Conservation (phyloP, 768 basidiomycete species). For the Termitomyces sp. region DNA sequence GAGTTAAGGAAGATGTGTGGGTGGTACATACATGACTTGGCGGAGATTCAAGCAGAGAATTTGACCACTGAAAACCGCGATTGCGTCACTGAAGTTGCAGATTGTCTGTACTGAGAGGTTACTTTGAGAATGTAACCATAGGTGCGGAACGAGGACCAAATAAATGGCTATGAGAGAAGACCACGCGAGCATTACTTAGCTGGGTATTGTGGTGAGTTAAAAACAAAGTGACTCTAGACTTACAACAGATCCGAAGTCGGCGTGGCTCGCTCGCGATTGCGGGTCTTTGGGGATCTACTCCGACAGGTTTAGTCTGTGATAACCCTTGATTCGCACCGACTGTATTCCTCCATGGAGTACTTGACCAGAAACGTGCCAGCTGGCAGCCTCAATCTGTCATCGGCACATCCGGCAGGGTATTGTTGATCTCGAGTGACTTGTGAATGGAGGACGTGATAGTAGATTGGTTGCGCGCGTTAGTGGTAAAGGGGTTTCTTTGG, state of each 20-base stretch:
- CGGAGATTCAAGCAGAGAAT: slow-evolving; percentile 21
- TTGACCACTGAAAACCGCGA: slow-evolving; percentile 19
- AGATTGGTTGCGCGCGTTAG: slow-evolving; percentile 37
- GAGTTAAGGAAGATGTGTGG: too few species aligned
- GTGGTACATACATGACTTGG: slow-evolving; percentile 11
- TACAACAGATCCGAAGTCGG: slow-evolving; percentile 71
- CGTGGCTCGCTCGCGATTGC: slow-evolving; percentile 54
- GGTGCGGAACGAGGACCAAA: too few species aligned
- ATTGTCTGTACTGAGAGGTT: slow-evolving; percentile 55
- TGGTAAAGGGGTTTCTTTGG: too few species aligned
- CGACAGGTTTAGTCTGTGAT: slow-evolving; percentile 45
- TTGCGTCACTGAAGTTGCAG: slow-evolving; percentile 44
- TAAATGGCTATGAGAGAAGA: slow-evolving; percentile 63
- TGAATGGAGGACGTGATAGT: slow-evolving; percentile 53
- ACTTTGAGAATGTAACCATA: too few species aligned
- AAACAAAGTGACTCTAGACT: slow-evolving; percentile 20
- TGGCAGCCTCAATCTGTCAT: slow-evolving; percentile 52
- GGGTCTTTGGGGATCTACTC: slow-evolving; percentile 34
- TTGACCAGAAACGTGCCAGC: slow-evolving; percentile 39
- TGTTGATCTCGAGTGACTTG: slow-evolving; percentile 55
- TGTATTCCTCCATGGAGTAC: slow-evolving; percentile 44
- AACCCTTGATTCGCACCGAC: slow-evolving; percentile 56
- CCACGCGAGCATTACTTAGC: slow-evolving; percentile 36
- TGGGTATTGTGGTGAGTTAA: slow-evolving; percentile 5
- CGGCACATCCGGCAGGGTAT: slow-evolving; percentile 51